Percentiles rank a stretch among this genome's conserved stretches.
phyloP scores from a whole-genome alignment of 225 moss, liverwort and hornwort genomes.

The Straminergon stramineum region DNA sequence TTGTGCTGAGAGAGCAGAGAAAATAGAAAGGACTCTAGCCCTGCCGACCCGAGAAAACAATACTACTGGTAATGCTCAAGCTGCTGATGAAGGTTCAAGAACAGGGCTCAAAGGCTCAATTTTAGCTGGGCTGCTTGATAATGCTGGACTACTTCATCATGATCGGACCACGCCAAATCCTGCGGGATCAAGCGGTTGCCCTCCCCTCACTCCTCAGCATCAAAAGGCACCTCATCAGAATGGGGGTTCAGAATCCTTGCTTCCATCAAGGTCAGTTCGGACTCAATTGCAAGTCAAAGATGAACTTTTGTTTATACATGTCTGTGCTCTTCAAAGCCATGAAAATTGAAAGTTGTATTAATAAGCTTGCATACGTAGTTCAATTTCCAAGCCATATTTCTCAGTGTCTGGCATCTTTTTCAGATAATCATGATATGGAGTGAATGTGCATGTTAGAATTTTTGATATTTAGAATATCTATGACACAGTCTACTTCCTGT shows the following conservation, averaged over 20 bases:
- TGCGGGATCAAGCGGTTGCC: constrained; percentile 65
- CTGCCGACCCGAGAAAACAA: constrained; percentile 38
- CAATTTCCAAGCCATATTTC: neutral
- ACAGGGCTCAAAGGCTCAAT: constrained; percentile 80
- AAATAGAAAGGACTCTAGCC: constrained; percentile 47
- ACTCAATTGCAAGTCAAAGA: neutral
- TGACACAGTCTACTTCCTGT: neutral
- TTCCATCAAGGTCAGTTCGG: constrained; percentile 47
- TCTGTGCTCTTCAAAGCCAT: neutral
- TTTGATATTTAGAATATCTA: neutral
- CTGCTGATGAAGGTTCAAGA: constrained; percentile 95
- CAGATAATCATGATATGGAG: neutral
- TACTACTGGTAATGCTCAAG: constrained; percentile 23
- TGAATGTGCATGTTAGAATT: neutral
- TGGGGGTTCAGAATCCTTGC: constrained; percentile 55
- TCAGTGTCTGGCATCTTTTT: neutral
- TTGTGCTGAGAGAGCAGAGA: constrained; percentile 62
- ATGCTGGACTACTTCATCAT: constrained; percentile 44
- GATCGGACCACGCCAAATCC: constrained; percentile 37
- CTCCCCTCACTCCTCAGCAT: constrained; percentile 50
- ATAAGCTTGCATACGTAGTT: neutral
- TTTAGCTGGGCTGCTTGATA: constrained; percentile 54
- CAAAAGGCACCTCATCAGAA: constrained; percentile 55
- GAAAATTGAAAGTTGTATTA: neutral
- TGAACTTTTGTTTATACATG: neutral